Percentiles rank a stretch among this genome's conserved stretches.
phyloP scores from a whole-genome alignment of 2,329 filamentous ascomycete genomes.

The Aspergillus tamarii region DNA sequence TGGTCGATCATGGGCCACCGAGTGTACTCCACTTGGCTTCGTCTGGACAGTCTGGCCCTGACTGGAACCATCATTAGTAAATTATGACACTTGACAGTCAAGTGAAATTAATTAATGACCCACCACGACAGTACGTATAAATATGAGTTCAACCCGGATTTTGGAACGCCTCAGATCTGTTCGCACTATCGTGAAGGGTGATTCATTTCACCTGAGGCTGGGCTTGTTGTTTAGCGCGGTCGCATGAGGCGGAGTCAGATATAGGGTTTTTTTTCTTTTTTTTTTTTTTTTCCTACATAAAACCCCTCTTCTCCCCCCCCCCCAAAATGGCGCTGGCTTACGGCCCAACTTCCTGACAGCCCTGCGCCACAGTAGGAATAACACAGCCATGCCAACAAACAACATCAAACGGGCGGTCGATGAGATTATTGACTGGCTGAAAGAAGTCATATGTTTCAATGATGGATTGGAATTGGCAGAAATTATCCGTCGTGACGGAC shows the following conservation, averaged over 20 bases:
- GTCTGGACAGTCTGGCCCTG: background rate
- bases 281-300: background rate
- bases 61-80: background rate
- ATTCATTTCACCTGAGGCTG: background rate
- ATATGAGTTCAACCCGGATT: rapidly evolving
- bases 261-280: background rate
- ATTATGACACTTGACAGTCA: background rate
- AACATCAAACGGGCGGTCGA: background rate
- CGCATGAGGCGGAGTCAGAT: background rate
- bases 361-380: background rate
- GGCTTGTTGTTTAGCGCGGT: background rate
- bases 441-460: background rate
- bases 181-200: background rate
- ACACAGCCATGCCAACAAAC: background rate
- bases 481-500: background rate
- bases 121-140: background rate
- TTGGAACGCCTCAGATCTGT: background rate
- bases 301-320: background rate
- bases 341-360: background rate
- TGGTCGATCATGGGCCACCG: background rate
- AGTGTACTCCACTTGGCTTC: background rate
- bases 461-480: background rate
- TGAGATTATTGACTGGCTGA: background rate
- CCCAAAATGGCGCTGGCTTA: background rate
- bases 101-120: background rate